phyloP scores from a whole-genome alignment of 352 stramenopile genomes.

The Thalassiosira livingstoniorum region DNA sequence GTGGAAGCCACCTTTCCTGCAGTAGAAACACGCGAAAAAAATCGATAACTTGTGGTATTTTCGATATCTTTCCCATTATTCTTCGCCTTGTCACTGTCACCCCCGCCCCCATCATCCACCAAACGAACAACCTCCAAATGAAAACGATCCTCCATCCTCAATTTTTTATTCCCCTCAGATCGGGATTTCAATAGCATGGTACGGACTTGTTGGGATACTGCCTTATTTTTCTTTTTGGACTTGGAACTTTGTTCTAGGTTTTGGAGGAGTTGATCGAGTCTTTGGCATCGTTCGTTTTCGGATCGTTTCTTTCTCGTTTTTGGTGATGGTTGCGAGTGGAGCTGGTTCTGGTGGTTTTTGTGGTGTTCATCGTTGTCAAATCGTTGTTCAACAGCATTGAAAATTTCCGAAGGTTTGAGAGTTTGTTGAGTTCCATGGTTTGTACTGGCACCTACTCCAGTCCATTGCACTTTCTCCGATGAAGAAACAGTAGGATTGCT shows the following conservation, averaged over 20 bases:
- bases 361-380: slow-evolving; percentile 7
- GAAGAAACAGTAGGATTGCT: background rate
- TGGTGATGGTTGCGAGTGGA: slow-evolving; percentile 5
- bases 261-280: slow-evolving; percentile 37
- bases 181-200: slow-evolving; percentile 58
- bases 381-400: slow-evolving; percentile 41
- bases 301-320: slow-evolving; percentile 30
- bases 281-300: slow-evolving; percentile 26
- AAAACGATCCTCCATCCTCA: slow-evolving; percentile 64
- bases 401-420: slow-evolving; percentile 50
- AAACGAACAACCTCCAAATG: slow-evolving; percentile 53
- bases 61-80: background rate
- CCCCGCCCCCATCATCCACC: slow-evolving; percentile 21
- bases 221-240: slow-evolving; percentile 24
- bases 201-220: slow-evolving; percentile 41
- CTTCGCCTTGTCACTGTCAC: no score
- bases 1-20: slow-evolving; percentile 61
- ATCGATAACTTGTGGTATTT: slow-evolving; percentile 58
- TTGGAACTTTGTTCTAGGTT: slow-evolving; percentile 10
- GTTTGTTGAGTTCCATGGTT: background rate
- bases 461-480: slow-evolving; percentile 25
- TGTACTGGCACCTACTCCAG: slow-evolving; percentile 16
- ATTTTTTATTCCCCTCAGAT: slow-evolving; percentile 48
- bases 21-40: slow-evolving; percentile 73
- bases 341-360: background rate